These are phyloP conservation scores for Candida sithepensis DNA, from an alignment of 805 yeast genomes.

Conservation along the genomic window DNA sequence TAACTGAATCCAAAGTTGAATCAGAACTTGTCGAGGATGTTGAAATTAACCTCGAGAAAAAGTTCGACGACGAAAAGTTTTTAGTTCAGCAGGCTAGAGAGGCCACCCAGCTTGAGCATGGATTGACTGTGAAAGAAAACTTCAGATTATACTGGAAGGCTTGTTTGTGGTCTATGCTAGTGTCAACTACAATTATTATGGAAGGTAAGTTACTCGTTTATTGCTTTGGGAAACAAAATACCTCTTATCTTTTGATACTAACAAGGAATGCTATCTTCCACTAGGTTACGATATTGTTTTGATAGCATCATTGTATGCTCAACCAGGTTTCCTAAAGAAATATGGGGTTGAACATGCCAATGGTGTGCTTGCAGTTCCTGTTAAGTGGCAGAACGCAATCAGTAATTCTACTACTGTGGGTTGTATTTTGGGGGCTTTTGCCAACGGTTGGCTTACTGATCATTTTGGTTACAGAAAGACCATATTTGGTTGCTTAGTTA, in stretches of 20 bases:
- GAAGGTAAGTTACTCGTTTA: conserved; percentile 19
- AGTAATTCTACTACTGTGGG: conserved; percentile 25
- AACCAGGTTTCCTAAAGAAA: conserved; percentile 35
- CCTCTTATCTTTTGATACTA: too few relatives aligned
- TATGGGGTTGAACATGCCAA: conserved; percentile 25
- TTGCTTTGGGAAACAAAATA: too few relatives aligned
- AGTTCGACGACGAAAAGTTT: conserved; percentile 4
- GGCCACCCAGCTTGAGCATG: conserved; percentile 4
- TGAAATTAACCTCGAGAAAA: conserved; percentile 1
- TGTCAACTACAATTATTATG: conserved; percentile 37
- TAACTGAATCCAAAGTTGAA: not conserved
- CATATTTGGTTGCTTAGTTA: conserved; percentile 30
- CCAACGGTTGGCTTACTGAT: conserved; percentile 40
- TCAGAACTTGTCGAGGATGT: conserved; percentile 2
- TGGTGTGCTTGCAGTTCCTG: conserved; percentile 34
- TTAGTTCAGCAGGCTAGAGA: conserved; percentile 4
- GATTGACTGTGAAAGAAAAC: conserved; percentile 25
- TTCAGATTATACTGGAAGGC: conserved; percentile 38
- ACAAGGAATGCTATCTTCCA: not conserved
- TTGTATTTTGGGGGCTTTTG: conserved; percentile 35
- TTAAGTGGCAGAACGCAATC: conserved; percentile 43
- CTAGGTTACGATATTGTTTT: conserved; percentile 40
- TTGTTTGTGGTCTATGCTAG: conserved; percentile 36
- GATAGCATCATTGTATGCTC: conserved; percentile 34
- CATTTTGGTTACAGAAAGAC: conserved; percentile 40